These are phyloP conservation scores for Diplodia seriata DNA, from an alignment of 2,329 filamentous ascomycete genomes.

Conservation along the genomic window DNA sequence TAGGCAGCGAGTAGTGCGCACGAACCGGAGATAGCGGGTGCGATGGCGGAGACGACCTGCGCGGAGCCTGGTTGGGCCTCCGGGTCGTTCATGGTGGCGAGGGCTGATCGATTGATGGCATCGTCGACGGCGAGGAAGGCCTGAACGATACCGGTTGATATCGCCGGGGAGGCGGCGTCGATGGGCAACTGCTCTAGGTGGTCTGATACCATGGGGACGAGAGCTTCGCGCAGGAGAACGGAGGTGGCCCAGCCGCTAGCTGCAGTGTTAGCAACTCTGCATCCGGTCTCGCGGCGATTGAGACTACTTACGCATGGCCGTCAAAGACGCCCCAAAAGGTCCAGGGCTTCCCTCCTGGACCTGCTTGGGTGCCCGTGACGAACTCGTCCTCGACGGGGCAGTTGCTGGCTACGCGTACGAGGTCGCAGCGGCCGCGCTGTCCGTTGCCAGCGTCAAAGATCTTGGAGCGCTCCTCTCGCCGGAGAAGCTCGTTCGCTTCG, in stretches of 20 bases:
- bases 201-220: slow-evolving; percentile 54
- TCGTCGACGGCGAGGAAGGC: slow-evolving; percentile 65
- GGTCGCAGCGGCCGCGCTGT: slow-evolving; percentile 19
- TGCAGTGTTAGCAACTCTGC: neutral
- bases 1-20: slow-evolving; percentile 70
- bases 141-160: slow-evolving; percentile 64
- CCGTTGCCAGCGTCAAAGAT: slow-evolving; percentile 16
- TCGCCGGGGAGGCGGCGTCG: slow-evolving; percentile 52
- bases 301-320: slow-evolving; percentile 55
- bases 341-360: slow-evolving; percentile 43
- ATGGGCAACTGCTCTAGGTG: slow-evolving; percentile 44
- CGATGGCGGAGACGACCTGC: slow-evolving; percentile 42
- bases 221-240: slow-evolving; percentile 48
- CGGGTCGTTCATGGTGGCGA: slow-evolving; percentile 48
- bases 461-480: slow-evolving; percentile 3
- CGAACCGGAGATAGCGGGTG: slow-evolving; percentile 60
- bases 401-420: slow-evolving; percentile 31
- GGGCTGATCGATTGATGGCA: slow-evolving; percentile 57
- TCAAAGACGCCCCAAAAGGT: slow-evolving; percentile 57
- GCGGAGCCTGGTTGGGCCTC: slow-evolving; percentile 40
- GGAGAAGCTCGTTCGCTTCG: slow-evolving; percentile 4
- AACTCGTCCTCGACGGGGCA: slow-evolving; percentile 41
- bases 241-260: slow-evolving; percentile 54
- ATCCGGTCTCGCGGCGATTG: no score
- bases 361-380: slow-evolving; percentile 41